Conservation (phyloP, 345 rosid species). For the Hevea brasiliensis region DNA sequence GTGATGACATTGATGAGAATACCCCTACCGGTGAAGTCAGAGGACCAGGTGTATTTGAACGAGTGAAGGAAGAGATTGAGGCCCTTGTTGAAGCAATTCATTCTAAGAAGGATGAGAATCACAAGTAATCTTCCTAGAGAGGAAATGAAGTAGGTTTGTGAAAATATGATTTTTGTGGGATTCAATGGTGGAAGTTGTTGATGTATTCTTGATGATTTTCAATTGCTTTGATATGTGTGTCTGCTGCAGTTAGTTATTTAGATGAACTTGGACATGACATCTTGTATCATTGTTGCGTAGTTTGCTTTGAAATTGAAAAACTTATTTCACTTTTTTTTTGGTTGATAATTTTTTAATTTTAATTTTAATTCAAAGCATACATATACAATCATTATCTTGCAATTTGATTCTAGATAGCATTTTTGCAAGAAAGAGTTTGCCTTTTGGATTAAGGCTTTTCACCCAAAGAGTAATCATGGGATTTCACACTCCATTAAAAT, state of each 20-base stretch:
- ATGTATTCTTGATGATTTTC: slow-evolving; percentile 6
- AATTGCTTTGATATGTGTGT: background rate
- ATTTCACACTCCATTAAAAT: too few relatives aligned
- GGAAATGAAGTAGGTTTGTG: background rate
- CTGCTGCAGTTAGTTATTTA: background rate
- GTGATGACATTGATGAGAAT: slow-evolving; percentile 50
- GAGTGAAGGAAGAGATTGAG: slow-evolving; percentile 53
- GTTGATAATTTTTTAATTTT: too few relatives aligned
- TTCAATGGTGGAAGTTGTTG: background rate
- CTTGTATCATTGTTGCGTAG: background rate
- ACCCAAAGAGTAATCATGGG: background rate
- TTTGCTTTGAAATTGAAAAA: background rate
- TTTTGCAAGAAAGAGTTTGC: background rate
- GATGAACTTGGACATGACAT: background rate
- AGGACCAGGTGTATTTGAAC: slow-evolving; percentile 50
- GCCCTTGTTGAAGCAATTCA: slow-evolving; percentile 44
- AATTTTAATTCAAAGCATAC: background rate
- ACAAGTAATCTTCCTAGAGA: slow-evolving; percentile 2
- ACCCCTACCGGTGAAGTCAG: slow-evolving; percentile 45
- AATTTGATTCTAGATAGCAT: background rate
- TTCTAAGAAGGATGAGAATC: slow-evolving; percentile 31
- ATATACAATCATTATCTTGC: background rate
- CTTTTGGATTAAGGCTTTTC: background rate
- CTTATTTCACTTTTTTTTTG: background rate
- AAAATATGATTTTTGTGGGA: background rate